Base-by-base conservation (phyloP, 2,329 filamentous ascomycete genomes). In the Pestalotiopsis sp. region DNA sequence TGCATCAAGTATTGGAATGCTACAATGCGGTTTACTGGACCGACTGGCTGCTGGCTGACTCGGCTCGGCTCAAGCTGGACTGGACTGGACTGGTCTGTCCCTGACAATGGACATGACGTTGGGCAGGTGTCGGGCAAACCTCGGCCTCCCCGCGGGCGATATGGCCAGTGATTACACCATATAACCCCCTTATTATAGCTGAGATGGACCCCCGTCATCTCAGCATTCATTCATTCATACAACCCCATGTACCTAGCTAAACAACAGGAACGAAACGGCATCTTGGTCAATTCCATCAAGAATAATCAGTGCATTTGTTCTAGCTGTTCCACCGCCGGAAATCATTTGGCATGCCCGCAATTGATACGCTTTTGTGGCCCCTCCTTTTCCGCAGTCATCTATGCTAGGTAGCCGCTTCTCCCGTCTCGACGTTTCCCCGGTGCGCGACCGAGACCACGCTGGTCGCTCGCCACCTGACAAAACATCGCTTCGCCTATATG, bases 361-460 rank as follows among this genome's bases (percentile, higher is more conserved):
- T 36, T 36, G 31, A 62, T 59, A 62, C 59, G 59, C 59, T 62
- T 62, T 64, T 52, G 41, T 49, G 61, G 38, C 61, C 39, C 61
- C 60, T 45, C 61, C 61, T 64, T 64, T 64, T 64, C 61, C 41
- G 38, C 61, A 45, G 41, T 49, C 36, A 27, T 64, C 61, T 64
- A 64, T 64, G 61, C 61, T 31, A 45, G 61, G 14, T 49, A n/a
- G 41, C n/a, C 13, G 41, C 41, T 49, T 41, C 31, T 25, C n/a
- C 23, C 61, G 39, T 49, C 20, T 64, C 61, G 41, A 64, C 38
- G 20, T 41, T 52, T 23, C 39, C 38, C 61, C 13, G 38, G 12
- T 17, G 61, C 45, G 27, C 59, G 17, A 36, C 27, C 11, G 17
- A 1, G 59, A n/a, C 17, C 39, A 20, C 38, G 14, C 11, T 27